Base-by-base conservation (phyloP, 2,329 filamentous ascomycete species). In the Xylaria sp. region DNA sequence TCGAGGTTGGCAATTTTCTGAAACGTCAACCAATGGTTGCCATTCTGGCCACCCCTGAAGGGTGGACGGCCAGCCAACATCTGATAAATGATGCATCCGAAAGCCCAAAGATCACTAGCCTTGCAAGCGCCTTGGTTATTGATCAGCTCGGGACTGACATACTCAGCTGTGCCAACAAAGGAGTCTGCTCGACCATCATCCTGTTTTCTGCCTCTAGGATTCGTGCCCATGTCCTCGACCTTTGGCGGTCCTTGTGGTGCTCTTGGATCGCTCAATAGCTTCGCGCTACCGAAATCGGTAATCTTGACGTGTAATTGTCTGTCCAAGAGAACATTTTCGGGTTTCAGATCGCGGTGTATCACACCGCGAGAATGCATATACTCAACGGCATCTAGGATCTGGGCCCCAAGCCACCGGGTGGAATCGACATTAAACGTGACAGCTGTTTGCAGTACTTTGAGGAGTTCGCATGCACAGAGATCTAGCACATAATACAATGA, bases 221-320 rank as follows among this genome's bases (percentile, higher is more conserved):
- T 57, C 72, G 76, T 53, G 77, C 80, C 56, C 73, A 76, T 52
- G 74, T 76, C 74, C 4, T 77, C 72, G 8, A 70, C 64, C 44
- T 67, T 70, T 1, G 68, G 69, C 13, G 78, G 76, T 58, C 81
- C 72, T 74, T 82, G 77, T 13, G 77, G 76, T 71, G 77, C 76
- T 75, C 78, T 79, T 67, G 80, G 83, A 67, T 84, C 82, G 52
- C 89, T 88, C 46, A 99, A 81, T 64, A 99, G 87, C 75, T 97
- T 98, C n/a, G 95, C 95, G 0, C 95, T 99, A 41, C 95, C 95
- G 73, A 99, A 99, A 77, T 99, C 95, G 7, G 95, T 99, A 67
- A 99, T 97, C 76, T 99, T 99, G 78, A 98, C 89, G 72, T 98
- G 92, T 91, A 97, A 96, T 72, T 96, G 90, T 67, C 93, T 90